These are phyloP conservation scores for Colletotrichum australisinense DNA, from an alignment of 2,329 filamentous ascomycete genomes.

Conservation along the genomic window DNA sequence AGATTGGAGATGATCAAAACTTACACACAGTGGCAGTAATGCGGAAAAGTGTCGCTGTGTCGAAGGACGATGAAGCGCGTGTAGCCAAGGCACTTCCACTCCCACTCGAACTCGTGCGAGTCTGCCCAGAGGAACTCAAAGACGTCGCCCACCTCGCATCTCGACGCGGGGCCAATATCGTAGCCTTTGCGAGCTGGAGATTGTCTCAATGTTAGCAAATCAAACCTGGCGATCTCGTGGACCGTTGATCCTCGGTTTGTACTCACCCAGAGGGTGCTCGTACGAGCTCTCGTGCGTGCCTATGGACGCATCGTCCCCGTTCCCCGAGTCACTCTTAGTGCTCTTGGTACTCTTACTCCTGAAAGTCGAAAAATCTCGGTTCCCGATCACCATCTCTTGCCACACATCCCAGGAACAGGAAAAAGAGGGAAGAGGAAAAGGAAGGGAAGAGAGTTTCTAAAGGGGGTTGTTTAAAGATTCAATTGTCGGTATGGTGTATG, in stretches of 20 bases:
- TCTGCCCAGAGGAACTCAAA: conserved; percentile 35
- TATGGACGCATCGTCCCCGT: conserved; percentile 35
- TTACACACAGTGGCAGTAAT: conserved; percentile 34
- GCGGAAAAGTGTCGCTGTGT: conserved; percentile 34
- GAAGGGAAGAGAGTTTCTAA: neutral
- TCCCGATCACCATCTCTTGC: conserved; percentile 37
- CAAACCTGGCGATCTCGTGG: neutral
- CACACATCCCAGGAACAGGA: conserved; percentile 33
- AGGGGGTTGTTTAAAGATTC: conserved; percentile 18
- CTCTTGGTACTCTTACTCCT: conserved; percentile 37
- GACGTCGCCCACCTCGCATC: conserved; percentile 30
- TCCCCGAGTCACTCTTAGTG: conserved; percentile 35
- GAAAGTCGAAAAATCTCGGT: conserved; percentile 32
- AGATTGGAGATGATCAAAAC: neutral
- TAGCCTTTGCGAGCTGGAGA: conserved; percentile 30
- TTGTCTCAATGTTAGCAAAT: conserved; percentile 19
- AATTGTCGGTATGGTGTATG: neutral
- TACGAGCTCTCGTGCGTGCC: conserved; percentile 34
- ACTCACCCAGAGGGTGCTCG: conserved; percentile 35
- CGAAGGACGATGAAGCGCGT: conserved; percentile 33
- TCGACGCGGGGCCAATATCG: conserved; percentile 32
- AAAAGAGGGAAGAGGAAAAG: conserved; percentile 3
- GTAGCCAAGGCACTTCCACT: conserved; percentile 34
- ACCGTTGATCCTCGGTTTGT: neutral
- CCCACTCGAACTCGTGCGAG: conserved; percentile 34